Evolutionary conservation across 2,329 filamentous ascomycete species (phyloP).

Genomic region (Colletotrichum kahawae): DNA sequence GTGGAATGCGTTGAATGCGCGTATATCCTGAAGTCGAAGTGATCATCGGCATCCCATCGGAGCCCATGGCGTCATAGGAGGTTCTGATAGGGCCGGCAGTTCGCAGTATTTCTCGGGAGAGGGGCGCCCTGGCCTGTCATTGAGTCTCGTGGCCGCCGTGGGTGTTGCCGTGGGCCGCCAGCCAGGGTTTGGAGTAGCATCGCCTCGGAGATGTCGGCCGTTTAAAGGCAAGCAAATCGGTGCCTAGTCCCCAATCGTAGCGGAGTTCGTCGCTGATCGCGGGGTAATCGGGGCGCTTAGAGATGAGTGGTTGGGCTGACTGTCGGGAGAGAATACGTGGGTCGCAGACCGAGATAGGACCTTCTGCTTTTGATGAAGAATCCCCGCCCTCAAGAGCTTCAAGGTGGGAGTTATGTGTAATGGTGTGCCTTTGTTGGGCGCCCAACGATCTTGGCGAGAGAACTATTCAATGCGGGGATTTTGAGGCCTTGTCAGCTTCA

Average conservation of each 20-base stretch:
- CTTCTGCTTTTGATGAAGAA: conserved; percentile 5
- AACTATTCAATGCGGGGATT: neutral
- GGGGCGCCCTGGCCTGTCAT: neutral
- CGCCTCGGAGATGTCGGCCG: neutral
- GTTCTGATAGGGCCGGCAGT: conserved; percentile 12
- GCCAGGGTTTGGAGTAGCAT: neutral
- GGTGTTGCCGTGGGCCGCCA: neutral
- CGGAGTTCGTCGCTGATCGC: neutral
- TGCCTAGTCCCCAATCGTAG: neutral
- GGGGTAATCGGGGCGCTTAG: conserved; percentile 1
- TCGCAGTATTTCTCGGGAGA: neutral
- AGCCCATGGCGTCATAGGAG: neutral
- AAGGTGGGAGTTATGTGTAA: neutral
- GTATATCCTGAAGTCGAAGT: neutral
- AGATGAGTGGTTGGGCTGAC: neutral
- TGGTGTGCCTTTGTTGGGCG: neutral
- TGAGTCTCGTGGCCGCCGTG: neutral
- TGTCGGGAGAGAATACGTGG: conserved; percentile 1
- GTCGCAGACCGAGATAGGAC: neutral
- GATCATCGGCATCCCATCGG: neutral
- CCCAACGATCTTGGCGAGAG: neutral
- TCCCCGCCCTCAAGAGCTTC: neutral
- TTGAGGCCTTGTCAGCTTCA: neutral
- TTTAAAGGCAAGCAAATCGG: conserved; percentile 4
- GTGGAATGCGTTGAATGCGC: neutral